Evolutionary conservation across 2,329 filamentous ascomycete species (phyloP).

Genomic region (Claviceps lovelessii): DNA sequence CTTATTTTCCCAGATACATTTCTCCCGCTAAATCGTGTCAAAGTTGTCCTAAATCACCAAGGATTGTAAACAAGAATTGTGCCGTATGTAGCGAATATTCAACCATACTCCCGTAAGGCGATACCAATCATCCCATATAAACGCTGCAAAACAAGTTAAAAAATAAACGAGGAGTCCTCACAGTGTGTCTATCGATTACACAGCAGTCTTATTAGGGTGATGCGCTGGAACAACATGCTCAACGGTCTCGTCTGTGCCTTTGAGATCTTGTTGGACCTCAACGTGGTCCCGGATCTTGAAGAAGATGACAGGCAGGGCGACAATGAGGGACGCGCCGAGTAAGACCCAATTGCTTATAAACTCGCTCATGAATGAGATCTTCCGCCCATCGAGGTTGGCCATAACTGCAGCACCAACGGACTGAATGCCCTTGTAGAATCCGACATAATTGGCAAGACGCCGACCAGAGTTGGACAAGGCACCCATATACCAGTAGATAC

Average conservation of each 20-base stretch:
- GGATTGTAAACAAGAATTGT: neutral
- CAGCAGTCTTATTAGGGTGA: neutral
- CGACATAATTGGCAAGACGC: slow-evolving; percentile 72
- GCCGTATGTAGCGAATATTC: neutral
- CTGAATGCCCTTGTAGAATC: slow-evolving; percentile 72
- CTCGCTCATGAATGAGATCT: slow-evolving; percentile 49
- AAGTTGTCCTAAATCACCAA: neutral
- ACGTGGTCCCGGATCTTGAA: slow-evolving; percentile 70
- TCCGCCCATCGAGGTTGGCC: slow-evolving; percentile 21
- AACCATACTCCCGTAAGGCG: neutral
- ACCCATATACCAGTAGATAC: slow-evolving; percentile 93
- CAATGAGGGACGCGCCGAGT: slow-evolving; percentile 55
- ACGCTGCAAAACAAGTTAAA: neutral
- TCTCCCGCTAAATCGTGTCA: neutral
- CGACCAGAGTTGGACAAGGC: slow-evolving; percentile 83
- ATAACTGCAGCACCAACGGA: slow-evolving; percentile 52
- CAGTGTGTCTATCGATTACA: neutral
- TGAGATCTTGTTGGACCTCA: slow-evolving; percentile 65
- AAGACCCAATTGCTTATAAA: slow-evolving; percentile 64
- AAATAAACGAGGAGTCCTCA: neutral
- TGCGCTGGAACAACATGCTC: slow-evolving; percentile 43
- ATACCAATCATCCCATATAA: neutral
- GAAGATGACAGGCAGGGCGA: slow-evolving; percentile 68
- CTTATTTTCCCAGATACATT: neutral
- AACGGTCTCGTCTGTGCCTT: slow-evolving; percentile 70